Percentiles rank a stretch among this genome's conserved stretches.
Conservation (phyloP, 1,139 yeast species). For the Kodamaea suecica region DNA sequence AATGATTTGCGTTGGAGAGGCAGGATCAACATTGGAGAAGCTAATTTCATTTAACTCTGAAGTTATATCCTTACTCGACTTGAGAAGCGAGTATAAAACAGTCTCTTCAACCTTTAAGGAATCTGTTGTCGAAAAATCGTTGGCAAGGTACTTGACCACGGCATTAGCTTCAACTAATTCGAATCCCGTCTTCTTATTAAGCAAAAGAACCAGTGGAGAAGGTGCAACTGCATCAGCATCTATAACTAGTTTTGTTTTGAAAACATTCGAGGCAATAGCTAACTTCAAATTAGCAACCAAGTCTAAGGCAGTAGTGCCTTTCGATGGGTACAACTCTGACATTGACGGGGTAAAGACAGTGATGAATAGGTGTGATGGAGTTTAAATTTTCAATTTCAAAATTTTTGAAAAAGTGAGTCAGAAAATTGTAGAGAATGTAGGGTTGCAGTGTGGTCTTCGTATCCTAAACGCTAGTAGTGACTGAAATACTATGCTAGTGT, state of each 20-base stretch:
- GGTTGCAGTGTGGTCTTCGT: too few species aligned
- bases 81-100: constrained; percentile 15
- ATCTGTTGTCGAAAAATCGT: constrained; percentile 37
- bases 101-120: constrained; percentile 31
- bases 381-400: neutral
- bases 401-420: neutral
- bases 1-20: constrained; percentile 37
- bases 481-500: neutral
- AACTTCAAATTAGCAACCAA: constrained; percentile 59
- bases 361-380: neutral
- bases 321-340: constrained; percentile 14
- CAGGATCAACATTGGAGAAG: constrained; percentile 9
- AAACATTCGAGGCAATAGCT: constrained; percentile 49
- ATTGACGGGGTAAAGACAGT: constrained; percentile 2
- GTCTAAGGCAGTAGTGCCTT: constrained; percentile 24
- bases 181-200: constrained; percentile 37
- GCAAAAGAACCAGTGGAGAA: constrained; percentile 36
- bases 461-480: neutral
- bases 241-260: constrained; percentile 24
- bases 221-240: constrained; percentile 22
- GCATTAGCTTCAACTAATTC: constrained; percentile 77
- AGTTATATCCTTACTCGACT: constrained; percentile 6
- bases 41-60: neutral
- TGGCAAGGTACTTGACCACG: constrained; percentile 65
- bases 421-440: too few species aligned